phyloP scores from a whole-genome alignment of 768 basidiomycete genomes.

The Gyrodon lividus region DNA sequence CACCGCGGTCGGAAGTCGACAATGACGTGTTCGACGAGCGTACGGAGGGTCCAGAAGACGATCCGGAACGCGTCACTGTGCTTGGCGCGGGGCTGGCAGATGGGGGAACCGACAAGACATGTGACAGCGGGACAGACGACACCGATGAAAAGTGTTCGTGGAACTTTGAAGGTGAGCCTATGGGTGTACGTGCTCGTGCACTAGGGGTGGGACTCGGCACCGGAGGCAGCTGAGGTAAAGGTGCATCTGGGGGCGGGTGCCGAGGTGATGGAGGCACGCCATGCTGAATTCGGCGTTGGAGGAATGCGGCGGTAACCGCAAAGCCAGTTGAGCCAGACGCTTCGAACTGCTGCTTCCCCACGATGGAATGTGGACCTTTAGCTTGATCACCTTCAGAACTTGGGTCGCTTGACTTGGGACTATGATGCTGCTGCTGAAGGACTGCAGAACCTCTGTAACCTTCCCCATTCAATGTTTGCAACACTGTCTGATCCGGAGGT shows the following conservation, averaged over 20 bases:
- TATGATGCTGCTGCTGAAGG: background rate
- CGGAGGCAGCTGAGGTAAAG: conserved; percentile 26
- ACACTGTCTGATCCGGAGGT: background rate
- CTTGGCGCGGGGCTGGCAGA: conserved; percentile 21
- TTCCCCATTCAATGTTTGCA: conserved; percentile 4
- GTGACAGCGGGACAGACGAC: conserved; percentile 22
- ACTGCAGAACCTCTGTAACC: background rate
- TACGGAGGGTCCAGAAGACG: conserved; percentile 29
- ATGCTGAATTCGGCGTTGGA: conserved; percentile 30
- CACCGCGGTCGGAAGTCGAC: conserved; percentile 18
- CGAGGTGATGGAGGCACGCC: conserved; percentile 25
- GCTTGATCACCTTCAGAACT: conserved; percentile 8
- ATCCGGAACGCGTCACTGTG: conserved; percentile 24
- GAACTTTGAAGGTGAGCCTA: conserved; percentile 26
- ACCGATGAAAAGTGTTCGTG: conserved; percentile 34
- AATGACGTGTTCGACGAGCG: conserved; percentile 23
- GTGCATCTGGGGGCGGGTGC: conserved; percentile 27
- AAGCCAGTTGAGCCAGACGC: conserved; percentile 2
- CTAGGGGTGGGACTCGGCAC: conserved; percentile 12
- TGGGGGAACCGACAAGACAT: conserved; percentile 3
- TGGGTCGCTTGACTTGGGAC: background rate
- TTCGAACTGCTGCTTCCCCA: conserved; percentile 17
- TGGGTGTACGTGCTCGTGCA: conserved; percentile 10
- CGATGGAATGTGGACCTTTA: conserved; percentile 2
- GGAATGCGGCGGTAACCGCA: conserved; percentile 23